Evolutionary conservation across 2,329 filamentous ascomycete genomes (phyloP), one percentile per base, ranked within the genome.

Genomic region (Dothistroma septosporum): DNA sequence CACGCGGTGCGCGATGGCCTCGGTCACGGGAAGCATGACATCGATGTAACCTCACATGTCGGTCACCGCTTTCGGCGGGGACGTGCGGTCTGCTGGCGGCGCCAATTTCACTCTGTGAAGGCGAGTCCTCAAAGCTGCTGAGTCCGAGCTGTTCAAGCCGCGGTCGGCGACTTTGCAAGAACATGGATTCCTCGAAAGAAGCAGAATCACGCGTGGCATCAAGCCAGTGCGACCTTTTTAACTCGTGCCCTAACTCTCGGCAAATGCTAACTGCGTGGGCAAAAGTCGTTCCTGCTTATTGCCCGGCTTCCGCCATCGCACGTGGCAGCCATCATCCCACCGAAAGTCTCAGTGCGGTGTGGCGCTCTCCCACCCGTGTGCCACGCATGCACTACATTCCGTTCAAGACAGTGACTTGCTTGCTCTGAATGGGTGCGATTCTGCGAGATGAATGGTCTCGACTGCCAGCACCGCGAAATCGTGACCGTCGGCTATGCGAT

Each of bases 231-330:
- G 28, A 48, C 55, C 44, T 31, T 31, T n/a, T 21, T 22, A 49
- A 24, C 14, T 22, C n/a, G 9, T 49, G 47, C 19, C 11, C 47
- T 49, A 49, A 22, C 4, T 49, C 32, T 54, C 57, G 57, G 49
- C 50, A 59, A 53, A 35, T 33, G 37, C 14, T 56, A 19, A 21
- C 8, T 32, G 31, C 16, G 33, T 28, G 57, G 48, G 48, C 57
- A 59, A 44, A 59, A 59, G 57, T 59, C 57, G 57, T 59, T 53
- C 57, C 57, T 59, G 57, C 50, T 59, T 59, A 19, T 46, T 22
- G 50, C 50, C 55, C 41, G 28, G 33, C 55, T 44, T 46, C 46
- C 28, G 14, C 47, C 31, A 44, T 35, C 28, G 55, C 55, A 57
- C 55, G 55, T 57, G 55, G 55, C 55, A 47, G 55, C 55, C 55